Conservation (phyloP, 2,329 filamentous ascomycete species). For the Xylariaceae sp. region DNA sequence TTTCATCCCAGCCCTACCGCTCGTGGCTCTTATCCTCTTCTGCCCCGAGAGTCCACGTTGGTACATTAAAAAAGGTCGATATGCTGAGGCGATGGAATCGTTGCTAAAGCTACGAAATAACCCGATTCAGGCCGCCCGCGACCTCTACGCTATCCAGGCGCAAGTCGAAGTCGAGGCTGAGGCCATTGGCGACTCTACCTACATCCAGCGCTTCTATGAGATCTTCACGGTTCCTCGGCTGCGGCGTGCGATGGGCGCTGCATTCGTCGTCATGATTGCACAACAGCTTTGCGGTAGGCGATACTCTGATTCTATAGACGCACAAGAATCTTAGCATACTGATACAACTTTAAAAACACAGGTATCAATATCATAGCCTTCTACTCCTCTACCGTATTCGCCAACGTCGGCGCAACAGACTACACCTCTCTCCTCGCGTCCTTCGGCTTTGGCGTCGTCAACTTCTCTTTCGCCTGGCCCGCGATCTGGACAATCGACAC, state of each 20-base stretch:
- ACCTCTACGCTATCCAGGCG: conserved; percentile 61
- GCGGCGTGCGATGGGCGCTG: conserved; percentile 68
- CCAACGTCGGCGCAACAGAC: conserved; percentile 50
- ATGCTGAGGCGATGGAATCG: conserved; percentile 56
- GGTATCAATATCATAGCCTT: conserved; percentile 70
- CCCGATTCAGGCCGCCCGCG: conserved; percentile 54
- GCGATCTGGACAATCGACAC: conserved; percentile 65
- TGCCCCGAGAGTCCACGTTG: conserved; percentile 65
- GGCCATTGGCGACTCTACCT: conserved; percentile 48
- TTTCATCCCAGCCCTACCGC: conserved; percentile 55
- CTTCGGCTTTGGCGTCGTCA: conserved; percentile 63
- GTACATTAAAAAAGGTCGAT: conserved; percentile 62
- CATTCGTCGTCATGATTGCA: conserved; percentile 74
- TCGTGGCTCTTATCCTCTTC: conserved; percentile 57
- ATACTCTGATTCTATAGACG: background rate
- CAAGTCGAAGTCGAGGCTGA: conserved; percentile 59
- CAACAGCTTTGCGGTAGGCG: conserved; percentile 60
- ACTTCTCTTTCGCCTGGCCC: conserved; percentile 61
- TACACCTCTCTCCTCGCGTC: conserved; percentile 58
- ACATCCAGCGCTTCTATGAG: conserved; percentile 59
- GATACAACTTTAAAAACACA: conserved; percentile 4
- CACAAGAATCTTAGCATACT: background rate
- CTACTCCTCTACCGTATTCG: conserved; percentile 63
- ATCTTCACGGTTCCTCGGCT: conserved; percentile 66
- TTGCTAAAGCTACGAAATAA: conserved; percentile 51